phyloP scores from a whole-genome alignment of 352 stramenopile genomes.

The Phytophthora capsici region DNA sequence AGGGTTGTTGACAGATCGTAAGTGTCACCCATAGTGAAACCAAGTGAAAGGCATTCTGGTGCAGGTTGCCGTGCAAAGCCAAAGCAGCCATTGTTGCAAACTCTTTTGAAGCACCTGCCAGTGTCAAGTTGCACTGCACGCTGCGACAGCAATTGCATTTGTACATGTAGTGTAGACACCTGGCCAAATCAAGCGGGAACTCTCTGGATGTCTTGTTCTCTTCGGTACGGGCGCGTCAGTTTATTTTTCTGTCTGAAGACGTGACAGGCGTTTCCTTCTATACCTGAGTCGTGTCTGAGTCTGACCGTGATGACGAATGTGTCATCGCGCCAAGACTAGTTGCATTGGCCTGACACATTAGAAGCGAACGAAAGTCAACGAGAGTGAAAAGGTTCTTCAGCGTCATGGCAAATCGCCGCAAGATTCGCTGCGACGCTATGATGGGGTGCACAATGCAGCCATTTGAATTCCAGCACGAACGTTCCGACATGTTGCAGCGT shows the following conservation, averaged over 20 bases:
- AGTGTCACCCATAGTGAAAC: slow-evolving; percentile 20
- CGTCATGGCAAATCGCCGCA: slow-evolving; percentile 14
- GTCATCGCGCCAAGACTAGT: background rate
- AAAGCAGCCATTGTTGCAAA: slow-evolving; percentile 10
- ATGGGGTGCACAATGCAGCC: slow-evolving; percentile 23
- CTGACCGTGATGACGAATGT: slow-evolving; percentile 2
- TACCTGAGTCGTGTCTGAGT: background rate
- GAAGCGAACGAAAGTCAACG: background rate
- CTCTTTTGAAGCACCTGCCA: background rate
- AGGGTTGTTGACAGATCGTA: slow-evolving; percentile 28
- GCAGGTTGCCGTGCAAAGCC: slow-evolving; percentile 17
- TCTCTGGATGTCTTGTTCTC: slow-evolving; percentile 18
- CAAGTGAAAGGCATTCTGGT: slow-evolving; percentile 23
- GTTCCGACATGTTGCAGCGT: slow-evolving; percentile 23
- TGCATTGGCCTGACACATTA: background rate
- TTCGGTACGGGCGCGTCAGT: background rate
- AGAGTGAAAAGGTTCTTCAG: slow-evolving; percentile 15
- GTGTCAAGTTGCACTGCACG: background rate
- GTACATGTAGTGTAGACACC: background rate
- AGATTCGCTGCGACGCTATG: slow-evolving; percentile 24
- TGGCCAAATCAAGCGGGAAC: slow-evolving; percentile 24
- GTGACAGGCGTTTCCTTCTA: background rate
- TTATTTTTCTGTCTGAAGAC: background rate
- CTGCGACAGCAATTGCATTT: background rate
- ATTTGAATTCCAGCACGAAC: slow-evolving; percentile 17